phyloP scores from a whole-genome alignment of 805 yeast genomes.

The Candida piceae region DNA sequence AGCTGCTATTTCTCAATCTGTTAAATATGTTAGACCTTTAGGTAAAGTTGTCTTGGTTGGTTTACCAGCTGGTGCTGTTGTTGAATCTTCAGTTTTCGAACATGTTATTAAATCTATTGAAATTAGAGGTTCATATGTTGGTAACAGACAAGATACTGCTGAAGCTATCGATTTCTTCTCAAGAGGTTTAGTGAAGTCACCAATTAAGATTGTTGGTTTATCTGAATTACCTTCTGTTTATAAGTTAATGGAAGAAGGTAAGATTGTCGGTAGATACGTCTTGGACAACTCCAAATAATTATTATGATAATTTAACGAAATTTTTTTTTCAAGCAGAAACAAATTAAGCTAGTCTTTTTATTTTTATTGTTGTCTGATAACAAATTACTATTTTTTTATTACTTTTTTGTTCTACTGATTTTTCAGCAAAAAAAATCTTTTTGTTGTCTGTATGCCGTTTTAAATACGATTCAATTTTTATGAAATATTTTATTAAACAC shows the following conservation, averaged over 20 bases:
- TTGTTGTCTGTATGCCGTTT: too few species aligned
- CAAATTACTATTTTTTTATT: too few species aligned
- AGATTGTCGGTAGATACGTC: conserved; percentile 85
- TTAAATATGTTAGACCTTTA: conserved; percentile 53
- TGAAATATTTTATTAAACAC: too few species aligned
- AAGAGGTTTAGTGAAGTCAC: conserved; percentile 62
- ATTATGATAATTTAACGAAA: conserved; percentile 31
- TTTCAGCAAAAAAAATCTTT: too few species aligned
- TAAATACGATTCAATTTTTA: too few species aligned
- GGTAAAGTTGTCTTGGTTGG: conserved; percentile 67
- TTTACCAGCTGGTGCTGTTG: conserved; percentile 76
- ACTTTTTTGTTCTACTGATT: too few species aligned
- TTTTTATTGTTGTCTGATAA: too few species aligned
- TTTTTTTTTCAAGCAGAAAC: neutral
- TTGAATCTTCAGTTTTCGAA: conserved; percentile 64
- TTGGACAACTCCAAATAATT: conserved; percentile 66
- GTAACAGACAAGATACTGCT: conserved; percentile 82
- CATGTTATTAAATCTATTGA: conserved; percentile 70
- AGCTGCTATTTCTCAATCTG: conserved; percentile 47
- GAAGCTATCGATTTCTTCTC: conserved; percentile 70
- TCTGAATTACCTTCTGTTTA: conserved; percentile 66
- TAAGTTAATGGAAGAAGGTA: conserved; percentile 79
- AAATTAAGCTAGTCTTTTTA: neutral
- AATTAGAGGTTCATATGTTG: conserved; percentile 83
- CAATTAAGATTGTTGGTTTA: conserved; percentile 70